Evolutionary conservation across 1,284 basidiomycete species (phyloP).

Genomic region (Fomitopsis betulina): DNA sequence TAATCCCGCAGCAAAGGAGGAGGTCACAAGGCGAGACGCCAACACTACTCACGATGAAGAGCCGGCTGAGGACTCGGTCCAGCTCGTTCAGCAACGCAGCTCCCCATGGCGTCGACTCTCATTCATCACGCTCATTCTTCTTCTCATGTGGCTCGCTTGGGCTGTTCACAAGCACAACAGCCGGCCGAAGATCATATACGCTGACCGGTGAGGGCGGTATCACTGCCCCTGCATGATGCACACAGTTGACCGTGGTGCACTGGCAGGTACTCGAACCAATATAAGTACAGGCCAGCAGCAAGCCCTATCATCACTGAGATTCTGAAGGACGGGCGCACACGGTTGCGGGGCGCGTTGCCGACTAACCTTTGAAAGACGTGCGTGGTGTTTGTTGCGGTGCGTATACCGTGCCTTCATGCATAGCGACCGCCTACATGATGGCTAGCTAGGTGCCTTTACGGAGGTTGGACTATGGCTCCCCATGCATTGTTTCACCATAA

Average conservation of each 20-base stretch:
- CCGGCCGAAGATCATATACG: constrained; percentile 39
- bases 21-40: constrained; percentile 14
- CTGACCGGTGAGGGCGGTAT: constrained; percentile 38
- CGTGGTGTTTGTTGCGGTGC: background rate
- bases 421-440: no score
- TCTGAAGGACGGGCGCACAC: constrained; percentile 51
- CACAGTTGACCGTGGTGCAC: background rate
- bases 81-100: constrained; percentile 18
- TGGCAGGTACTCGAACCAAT: constrained; percentile 58
- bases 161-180: constrained; percentile 24
- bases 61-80: background rate
- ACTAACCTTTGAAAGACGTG: constrained; percentile 13
- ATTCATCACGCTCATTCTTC: constrained; percentile 37
- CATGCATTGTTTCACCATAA: no score
- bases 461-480: no score
- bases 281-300: constrained; percentile 62
- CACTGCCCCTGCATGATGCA: constrained; percentile 4
- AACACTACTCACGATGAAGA: constrained; percentile 18
- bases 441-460: no score
- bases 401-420: background rate
- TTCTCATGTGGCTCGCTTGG: constrained; percentile 41
- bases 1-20: background rate
- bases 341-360: constrained; percentile 50
- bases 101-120: constrained; percentile 43
- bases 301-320: constrained; percentile 63